Evolutionary conservation across 2,329 filamentous ascomycete species (phyloP).

Genomic region (Fusarium brachygibbosum): DNA sequence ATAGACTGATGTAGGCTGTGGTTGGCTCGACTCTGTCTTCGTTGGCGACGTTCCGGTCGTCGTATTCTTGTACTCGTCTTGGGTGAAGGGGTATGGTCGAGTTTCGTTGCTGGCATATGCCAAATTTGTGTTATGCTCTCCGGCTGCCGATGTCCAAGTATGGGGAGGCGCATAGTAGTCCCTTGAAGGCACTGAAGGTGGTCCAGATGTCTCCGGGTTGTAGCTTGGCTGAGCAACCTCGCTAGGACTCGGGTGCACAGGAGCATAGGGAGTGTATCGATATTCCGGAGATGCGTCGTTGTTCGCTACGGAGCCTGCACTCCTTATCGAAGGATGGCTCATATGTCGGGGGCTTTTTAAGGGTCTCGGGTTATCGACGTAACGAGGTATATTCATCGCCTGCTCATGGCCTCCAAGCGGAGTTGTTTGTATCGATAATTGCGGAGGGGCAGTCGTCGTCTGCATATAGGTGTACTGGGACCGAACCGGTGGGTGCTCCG

Average conservation of each 20-base stretch:
- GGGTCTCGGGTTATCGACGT: constrained; percentile 69
- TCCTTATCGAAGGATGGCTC: constrained; percentile 67
- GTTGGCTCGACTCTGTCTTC: constrained; percentile 56
- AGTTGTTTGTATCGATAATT: constrained; percentile 60
- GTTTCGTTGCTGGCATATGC: constrained; percentile 62
- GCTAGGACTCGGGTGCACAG: constrained; percentile 48
- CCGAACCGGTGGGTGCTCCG: constrained; percentile 62
- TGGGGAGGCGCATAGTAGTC: constrained; percentile 68
- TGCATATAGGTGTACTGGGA: constrained; percentile 69
- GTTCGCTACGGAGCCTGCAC: constrained; percentile 62
- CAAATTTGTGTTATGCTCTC: constrained; percentile 60
- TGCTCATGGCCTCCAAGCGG: constrained; percentile 58
- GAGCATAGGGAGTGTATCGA: constrained; percentile 64
- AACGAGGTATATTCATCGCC: constrained; percentile 67
- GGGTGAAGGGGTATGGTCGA: constrained; percentile 63
- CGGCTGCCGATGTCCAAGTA: constrained; percentile 66
- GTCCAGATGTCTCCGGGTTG: constrained; percentile 50
- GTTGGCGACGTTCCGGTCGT: constrained; percentile 47
- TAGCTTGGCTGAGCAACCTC: constrained; percentile 53
- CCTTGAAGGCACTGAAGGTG: constrained; percentile 52
- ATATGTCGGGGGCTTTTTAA: constrained; percentile 69
- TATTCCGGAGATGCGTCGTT: constrained; percentile 68
- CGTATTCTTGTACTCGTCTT: constrained; percentile 62
- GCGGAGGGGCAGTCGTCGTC: constrained; percentile 63
- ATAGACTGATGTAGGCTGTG: constrained; percentile 59